These are phyloP conservation scores for Pythium angustatum DNA, from an alignment of 352 stramenopile species.

Conservation along the genomic window DNA sequence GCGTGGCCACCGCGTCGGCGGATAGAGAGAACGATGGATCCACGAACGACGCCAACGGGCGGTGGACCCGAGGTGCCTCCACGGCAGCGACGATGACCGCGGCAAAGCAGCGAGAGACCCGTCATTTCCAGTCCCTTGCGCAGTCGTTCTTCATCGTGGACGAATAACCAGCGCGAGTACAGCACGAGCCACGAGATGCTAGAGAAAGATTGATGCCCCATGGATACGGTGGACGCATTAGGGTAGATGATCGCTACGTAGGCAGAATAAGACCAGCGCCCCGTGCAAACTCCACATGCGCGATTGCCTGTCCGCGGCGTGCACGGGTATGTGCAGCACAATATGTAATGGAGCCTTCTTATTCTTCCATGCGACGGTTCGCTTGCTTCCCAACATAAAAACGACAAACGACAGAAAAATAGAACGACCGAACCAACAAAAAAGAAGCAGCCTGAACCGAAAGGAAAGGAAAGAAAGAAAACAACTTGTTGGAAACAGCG, in stretches of 20 bases:
- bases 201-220: too few species aligned
- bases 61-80: constrained; percentile 1
- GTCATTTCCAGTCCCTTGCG: constrained; percentile 13
- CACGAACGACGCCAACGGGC: not conserved
- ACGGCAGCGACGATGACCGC: not conserved
- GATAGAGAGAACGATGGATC: not conserved
- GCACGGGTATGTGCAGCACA: not conserved
- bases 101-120: not conserved
- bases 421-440: not conserved
- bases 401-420: constrained; percentile 9
- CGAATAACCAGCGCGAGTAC: not conserved
- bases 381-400: not conserved
- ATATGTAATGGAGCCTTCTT: constrained; percentile 9
- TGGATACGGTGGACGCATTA: too few species aligned
- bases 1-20: constrained; percentile 2
- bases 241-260: too few species aligned
- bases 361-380: constrained; percentile 5
- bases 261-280: too few species aligned
- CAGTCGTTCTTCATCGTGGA: constrained; percentile 27
- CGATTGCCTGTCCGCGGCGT: not conserved
- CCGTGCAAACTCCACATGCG: too few species aligned
- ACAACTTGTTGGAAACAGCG: too few species aligned
- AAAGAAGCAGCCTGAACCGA: not conserved
- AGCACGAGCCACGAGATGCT: too few species aligned
- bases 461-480: constrained; percentile 2